Conservation (phyloP, 2,329 filamentous ascomycete genomes). For the Pestalotiopsis sp. region DNA sequence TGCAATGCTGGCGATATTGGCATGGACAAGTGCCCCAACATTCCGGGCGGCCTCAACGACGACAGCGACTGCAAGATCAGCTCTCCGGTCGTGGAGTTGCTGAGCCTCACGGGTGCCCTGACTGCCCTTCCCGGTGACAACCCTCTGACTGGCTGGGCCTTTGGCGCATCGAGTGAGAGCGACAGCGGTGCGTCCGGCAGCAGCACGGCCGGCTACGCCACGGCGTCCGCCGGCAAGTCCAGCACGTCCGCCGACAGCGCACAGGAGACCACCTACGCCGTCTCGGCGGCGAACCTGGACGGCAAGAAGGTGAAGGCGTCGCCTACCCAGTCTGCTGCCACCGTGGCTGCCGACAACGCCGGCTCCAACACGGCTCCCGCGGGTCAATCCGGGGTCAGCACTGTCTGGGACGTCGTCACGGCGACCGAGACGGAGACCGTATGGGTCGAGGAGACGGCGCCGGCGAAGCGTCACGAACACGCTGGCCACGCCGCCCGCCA, state of each 20-base stretch:
- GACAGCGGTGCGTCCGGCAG: background rate
- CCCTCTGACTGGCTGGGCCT: constrained; percentile 52
- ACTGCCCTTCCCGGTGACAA: constrained; percentile 57
- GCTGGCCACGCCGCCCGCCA: constrained; percentile 7
- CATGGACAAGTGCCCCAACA: constrained; percentile 65
- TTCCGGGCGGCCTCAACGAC: constrained; percentile 56
- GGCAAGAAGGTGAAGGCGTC: constrained; percentile 8
- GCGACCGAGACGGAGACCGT: constrained; percentile 8
- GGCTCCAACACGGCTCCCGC: background rate
- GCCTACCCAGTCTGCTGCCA: background rate
- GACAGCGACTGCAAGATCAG: constrained; percentile 54
- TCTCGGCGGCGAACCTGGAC: background rate
- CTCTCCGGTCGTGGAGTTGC: constrained; percentile 47
- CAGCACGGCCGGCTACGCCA: background rate
- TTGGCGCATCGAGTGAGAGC: background rate
- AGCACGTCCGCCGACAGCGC: background rate
- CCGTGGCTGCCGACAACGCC: background rate
- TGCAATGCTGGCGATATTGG: constrained; percentile 63
- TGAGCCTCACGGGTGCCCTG: constrained; percentile 33
- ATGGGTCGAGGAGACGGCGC: constrained; percentile 5
- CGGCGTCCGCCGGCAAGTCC: background rate
- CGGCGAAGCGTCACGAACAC: constrained; percentile 5
- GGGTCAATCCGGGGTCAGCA: background rate
- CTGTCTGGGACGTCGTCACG: constrained; percentile 9
- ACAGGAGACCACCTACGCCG: background rate